Conservation (phyloP, 148 eudicot species). For the Silene uniflora region DNA sequence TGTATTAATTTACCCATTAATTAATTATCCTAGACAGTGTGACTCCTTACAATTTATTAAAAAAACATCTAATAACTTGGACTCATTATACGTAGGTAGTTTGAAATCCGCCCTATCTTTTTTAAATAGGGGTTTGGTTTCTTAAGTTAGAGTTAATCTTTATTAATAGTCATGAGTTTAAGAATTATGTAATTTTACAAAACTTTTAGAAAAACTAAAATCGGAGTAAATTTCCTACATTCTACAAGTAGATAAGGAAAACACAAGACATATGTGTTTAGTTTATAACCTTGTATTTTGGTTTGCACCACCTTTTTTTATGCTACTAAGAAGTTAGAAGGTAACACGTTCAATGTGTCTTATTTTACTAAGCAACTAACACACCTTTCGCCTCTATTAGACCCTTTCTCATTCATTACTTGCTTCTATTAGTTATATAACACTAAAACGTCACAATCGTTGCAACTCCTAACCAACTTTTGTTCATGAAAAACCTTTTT, state of each 20-base stretch:
- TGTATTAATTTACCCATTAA: too few species aligned
- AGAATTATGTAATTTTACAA: not conserved
- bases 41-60: too few species aligned
- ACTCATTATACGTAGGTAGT: too few species aligned
- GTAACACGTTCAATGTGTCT: constrained; percentile 6
- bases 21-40: too few species aligned
- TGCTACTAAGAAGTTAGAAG: constrained; percentile 2
- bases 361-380: constrained; percentile 4
- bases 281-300: not conserved
- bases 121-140: too few species aligned
- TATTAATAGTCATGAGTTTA: too few species aligned
- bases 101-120: too few species aligned
- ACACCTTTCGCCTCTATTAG: constrained; percentile 12
- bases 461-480: constrained; percentile 13
- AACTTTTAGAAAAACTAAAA: not conserved
- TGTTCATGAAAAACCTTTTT: constrained; percentile 9
- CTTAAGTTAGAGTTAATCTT: too few species aligned
- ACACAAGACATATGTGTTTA: too few species aligned
- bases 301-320: constrained; percentile 4
- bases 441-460: constrained; percentile 8
- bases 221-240: not conserved
- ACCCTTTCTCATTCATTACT: constrained; percentile 21
- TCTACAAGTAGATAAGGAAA: not conserved
- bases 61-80: too few species aligned
- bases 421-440: constrained; percentile 8